Conservation (phyloP, 2,329 filamentous ascomycete species). For the Phialophora macrospora region DNA sequence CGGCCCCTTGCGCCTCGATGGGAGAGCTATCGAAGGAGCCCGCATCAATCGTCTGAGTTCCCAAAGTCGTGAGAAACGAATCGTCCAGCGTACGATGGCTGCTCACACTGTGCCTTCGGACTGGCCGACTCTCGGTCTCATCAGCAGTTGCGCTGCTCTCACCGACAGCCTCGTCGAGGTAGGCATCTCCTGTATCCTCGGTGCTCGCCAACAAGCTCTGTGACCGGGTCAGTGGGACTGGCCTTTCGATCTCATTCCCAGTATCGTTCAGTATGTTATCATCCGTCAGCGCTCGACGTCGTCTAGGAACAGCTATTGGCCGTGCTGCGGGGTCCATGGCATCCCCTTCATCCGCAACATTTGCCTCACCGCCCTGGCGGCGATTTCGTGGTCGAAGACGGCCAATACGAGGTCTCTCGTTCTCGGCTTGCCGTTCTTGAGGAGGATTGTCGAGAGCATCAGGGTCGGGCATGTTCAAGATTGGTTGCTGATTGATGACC, state of each 20-base stretch:
- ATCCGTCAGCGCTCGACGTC: conserved; percentile 40
- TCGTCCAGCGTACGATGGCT: neutral
- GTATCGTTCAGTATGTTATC: conserved; percentile 44
- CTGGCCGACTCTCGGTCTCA: conserved; percentile 18
- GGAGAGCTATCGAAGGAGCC: conserved; percentile 6
- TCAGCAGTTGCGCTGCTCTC: conserved; percentile 15
- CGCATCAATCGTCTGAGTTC: neutral
- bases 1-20: neutral
- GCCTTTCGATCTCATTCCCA: conserved; percentile 20
- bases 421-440: conserved; percentile 23
- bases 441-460: conserved; percentile 53
- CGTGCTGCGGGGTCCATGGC: conserved; percentile 7
- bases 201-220: conserved; percentile 24
- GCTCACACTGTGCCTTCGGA: conserved; percentile 19
- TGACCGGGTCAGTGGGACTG: conserved; percentile 27
- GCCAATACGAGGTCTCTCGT: conserved; percentile 14
- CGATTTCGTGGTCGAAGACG: conserved; percentile 12
- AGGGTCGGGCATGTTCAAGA: conserved; percentile 76
- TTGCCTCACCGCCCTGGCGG: conserved; percentile 6
- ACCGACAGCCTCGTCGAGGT: conserved; percentile 7
- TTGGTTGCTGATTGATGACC: conserved; percentile 96
- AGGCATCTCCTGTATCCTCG: conserved; percentile 2
- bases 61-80: conserved; percentile 7
- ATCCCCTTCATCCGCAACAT: neutral
- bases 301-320: conserved; percentile 27